These are phyloP conservation scores for Apophysomyces trapeziformis DNA, from an alignment of 371 early-diverging fungal genomes.

Conservation along the genomic window DNA sequence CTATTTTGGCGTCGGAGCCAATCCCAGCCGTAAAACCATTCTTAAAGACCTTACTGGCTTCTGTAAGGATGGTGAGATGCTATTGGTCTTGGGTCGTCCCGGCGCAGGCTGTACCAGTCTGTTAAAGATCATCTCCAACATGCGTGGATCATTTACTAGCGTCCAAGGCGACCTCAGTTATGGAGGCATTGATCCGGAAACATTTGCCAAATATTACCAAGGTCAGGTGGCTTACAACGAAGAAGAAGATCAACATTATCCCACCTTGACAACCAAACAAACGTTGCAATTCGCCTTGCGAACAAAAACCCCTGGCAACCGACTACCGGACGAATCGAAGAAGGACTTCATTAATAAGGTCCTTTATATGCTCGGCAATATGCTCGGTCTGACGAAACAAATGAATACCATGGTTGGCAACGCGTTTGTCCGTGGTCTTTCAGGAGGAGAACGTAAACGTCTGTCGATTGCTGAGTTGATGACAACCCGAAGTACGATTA, in stretches of 20 bases:
- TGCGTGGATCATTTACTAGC: conserved; percentile 58
- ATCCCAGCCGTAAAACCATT: conserved; percentile 33
- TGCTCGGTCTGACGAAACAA: conserved; percentile 76
- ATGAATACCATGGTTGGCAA: conserved; percentile 85
- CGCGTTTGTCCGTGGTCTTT: conserved; percentile 79
- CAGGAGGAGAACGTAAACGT: conserved; percentile 91
- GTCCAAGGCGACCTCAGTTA: conserved; percentile 61
- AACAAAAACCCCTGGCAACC: conserved; percentile 67
- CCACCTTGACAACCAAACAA: conserved; percentile 69
- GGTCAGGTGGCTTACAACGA: conserved; percentile 70
- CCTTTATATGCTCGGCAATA: conserved; percentile 61
- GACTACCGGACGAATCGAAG: conserved; percentile 47
- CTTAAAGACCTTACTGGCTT: conserved; percentile 63
- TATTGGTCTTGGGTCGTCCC: conserved; percentile 73
- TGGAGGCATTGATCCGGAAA: conserved; percentile 60
- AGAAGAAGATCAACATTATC: conserved; percentile 76
- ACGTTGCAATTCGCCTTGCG: conserved; percentile 70
- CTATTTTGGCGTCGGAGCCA: conserved; percentile 18
- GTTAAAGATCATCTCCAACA: conserved; percentile 66
- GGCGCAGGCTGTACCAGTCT: conserved; percentile 75
- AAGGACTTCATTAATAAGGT: conserved; percentile 50
- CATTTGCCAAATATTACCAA: conserved; percentile 55
- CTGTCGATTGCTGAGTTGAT: conserved; percentile 88
- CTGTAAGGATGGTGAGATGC: conserved; percentile 71
- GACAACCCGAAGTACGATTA: conserved; percentile 71